phyloP scores from a whole-genome alignment of 345 rosid species.

The Capsella bursapastoris region DNA sequence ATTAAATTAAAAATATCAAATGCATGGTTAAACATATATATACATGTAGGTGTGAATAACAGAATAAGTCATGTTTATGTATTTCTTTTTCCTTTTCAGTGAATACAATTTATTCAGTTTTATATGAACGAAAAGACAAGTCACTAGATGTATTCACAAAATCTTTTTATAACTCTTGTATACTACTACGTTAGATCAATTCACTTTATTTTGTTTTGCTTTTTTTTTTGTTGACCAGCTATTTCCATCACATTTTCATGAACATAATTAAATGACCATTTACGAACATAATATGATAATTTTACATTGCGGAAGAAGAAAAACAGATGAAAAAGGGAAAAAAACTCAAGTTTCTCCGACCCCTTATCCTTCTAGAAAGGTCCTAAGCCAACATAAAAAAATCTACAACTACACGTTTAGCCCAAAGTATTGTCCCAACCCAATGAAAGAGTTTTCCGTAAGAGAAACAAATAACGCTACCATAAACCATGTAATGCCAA shows the following conservation, averaged over 20 bases:
- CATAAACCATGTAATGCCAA: slow-evolving; percentile 14
- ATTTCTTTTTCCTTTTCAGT: not conserved
- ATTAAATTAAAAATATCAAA: too few species aligned
- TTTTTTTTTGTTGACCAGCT: not conserved
- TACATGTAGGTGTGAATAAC: not conserved
- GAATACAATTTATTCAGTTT: not conserved
- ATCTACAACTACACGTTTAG: slow-evolving; percentile 33
- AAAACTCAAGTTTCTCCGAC: slow-evolving; percentile 12
- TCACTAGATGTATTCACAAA: slow-evolving; percentile 5
- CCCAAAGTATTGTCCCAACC: slow-evolving; percentile 41
- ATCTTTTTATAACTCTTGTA: not conserved
- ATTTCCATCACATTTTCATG: not conserved
- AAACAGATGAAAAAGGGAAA: not conserved
- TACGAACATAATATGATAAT: slow-evolving; percentile 43
- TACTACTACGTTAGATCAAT: not conserved
- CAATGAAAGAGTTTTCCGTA: slow-evolving; percentile 19
- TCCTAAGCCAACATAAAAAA: slow-evolving; percentile 30
- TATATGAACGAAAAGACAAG: not conserved
- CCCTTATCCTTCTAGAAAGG: slow-evolving; percentile 37
- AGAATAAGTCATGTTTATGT: not conserved
- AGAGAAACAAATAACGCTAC: slow-evolving; percentile 26
- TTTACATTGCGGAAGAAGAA: slow-evolving; percentile 38
- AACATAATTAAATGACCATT: slow-evolving; percentile 33
- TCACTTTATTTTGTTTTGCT: not conserved
- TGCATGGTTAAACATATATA: too few species aligned